Evolutionary conservation across 2,329 filamentous ascomycete species (phyloP), one percentile per base, ranked within the genome.

Genomic region (Monosporascus sp.): DNA sequence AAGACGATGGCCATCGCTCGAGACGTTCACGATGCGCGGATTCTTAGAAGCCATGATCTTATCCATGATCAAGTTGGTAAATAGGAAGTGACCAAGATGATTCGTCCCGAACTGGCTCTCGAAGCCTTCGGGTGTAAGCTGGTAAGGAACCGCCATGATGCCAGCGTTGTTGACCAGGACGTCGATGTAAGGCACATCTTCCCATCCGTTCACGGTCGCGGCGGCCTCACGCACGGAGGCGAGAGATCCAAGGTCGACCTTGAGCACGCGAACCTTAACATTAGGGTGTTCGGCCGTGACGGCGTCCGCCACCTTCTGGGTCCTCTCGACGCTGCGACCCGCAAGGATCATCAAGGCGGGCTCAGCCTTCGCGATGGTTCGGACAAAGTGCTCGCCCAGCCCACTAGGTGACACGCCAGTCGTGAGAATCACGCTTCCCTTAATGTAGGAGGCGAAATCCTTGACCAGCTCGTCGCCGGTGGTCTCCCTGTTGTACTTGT

Each of bases 271-370:
- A 0, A 65, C 67, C 25, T 63, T 45, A 18, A 76, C 67, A 2
- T 58, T 53, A 0, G 27, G 27, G 9, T 31, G 27, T 31, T 64
- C 50, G 3, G 61, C 58, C n/a, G 51, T 50, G 52, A 79, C 66
- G 50, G 64, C 61, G 5, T 71, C 63, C 18, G 66, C 65, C 0
- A 72, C 70, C 1, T 67, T 62, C 18, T 71, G 62, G 9, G 73
- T 56, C 51, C 77, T 80, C n/a, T 64, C 49, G 6, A 60, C 49
- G 39, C 65, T 74, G 53, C 77, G 76, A 25, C 75, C 74, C 5
- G 69, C 74, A 35, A 78, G 70, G 50, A 76, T 73, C 52, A 80
- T 72, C 24, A 70, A 61, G 2, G 62, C 55, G 0, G 76, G 74
- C 1, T 67, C 61, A 36, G 69, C 69, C 17, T 67, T 58, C 25